Base-by-base conservation (phyloP, 2,329 filamentous ascomycete species). In the Penicillium glabrum region DNA sequence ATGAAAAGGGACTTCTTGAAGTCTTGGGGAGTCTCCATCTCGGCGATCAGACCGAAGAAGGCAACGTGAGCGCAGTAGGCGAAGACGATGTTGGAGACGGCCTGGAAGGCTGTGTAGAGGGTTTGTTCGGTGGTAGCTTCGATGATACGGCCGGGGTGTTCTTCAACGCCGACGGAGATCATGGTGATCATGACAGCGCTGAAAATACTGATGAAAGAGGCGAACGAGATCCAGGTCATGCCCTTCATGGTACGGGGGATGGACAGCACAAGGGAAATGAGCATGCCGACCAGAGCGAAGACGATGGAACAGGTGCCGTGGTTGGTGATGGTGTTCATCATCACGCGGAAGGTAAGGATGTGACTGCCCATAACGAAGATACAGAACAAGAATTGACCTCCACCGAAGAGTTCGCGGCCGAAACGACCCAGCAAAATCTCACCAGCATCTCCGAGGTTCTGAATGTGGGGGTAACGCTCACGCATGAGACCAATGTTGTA, bases 351-450 rank as follows among this genome's bases (percentile, higher is more conserved):
- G 0, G 86, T 89, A 58, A 90, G 75, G 58, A 88, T 81, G 72
- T 91, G 89, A 16, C 86, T 88, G 35, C 83, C 87, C 72, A 88
- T 86, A 60, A 89, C 83, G 75, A 90, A 89, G 60, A 88, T 77
- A 37, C 89, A 79, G 71, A 89, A 85, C 14, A 90, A 73, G 9
- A 82, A 75, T 63, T 88, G 86, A 62, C 83, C 86, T 53, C 78
- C 71, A 31, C 86, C 86, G 49, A 89, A 79, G 29, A 90, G 62
- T 69, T 88, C 85, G 58, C 85, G 83, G 1, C 85, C 86, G 37
- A 84, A 76, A 9, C 73, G 76, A 13, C 89, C 88, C 62, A 82
- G 77, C 51, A 90, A 79, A 57, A 89, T 77, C 46, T 81, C 76
- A 1, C 86, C 87, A 10, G 85, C 87, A 65, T 91, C 88, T 24